Base-by-base conservation (phyloP, 768 basidiomycete genomes). In the Termitomyces sp. region DNA sequence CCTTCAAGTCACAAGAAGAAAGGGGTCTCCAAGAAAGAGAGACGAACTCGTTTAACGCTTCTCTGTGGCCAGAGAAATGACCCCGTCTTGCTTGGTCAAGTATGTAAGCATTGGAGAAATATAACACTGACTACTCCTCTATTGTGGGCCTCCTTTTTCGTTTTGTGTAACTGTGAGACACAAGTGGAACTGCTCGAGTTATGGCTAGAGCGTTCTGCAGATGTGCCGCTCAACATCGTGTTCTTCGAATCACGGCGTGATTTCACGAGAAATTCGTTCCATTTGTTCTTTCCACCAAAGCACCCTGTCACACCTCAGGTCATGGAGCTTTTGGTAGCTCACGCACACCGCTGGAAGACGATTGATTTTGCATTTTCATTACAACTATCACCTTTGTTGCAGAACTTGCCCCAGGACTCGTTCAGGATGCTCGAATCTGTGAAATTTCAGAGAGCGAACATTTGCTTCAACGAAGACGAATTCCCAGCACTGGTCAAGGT, bases 271-370 rank as follows among this genome's bases (percentile, higher is more conserved):
- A 34, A 60, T 1, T 34, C 45, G 0, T 27, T 27, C 2, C 27
- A 37, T 15, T 55, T 20, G 46, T 22, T 3, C 9, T 15, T 27
- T 4, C 39, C 58, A 13, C 47, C 54, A 4, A 39, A 49, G 47
- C 51, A 60, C 16, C 55, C 54, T 7, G 20, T 51, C 0, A 60
- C 59, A 46, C 42, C 54, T 16, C 30, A 56, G 18, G 22, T 60
- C 15, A 60, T 60, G 55, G 22, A 48, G 50, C 55, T 60, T 30
- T 53, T 60, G 50, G 33, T 34, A 3, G 50, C 59, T 42, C 59
- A 60, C 2, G 51, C 48, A 18, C 36, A 57, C 33, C 59, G 59
- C 1, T 60, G 59, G 59, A 60, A 53, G 31, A 24, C 34, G 7
- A 53, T 57, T 34, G 59, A 60, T 30, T 60, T 60, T 18, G 27